Base-by-base conservation (phyloP, 108 stramenopile genomes). In the Skeletonema marinoi region DNA sequence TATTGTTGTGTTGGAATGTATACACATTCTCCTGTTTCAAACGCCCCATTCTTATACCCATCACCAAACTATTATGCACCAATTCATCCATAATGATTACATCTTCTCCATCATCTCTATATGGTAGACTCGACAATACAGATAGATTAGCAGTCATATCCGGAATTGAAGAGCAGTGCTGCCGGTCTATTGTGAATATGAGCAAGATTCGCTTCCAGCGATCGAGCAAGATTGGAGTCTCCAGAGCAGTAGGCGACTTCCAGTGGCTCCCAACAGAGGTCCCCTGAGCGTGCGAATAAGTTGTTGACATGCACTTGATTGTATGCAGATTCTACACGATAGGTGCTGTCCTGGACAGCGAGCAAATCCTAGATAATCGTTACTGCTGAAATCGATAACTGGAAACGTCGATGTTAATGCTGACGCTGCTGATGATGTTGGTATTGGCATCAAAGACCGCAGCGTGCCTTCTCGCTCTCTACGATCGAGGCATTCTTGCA, bases 101-200 rank as follows among this genome's bases (percentile, higher is more conserved):
- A 73, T 86, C 80, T 72, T 70, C 14, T 25, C 66, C 69, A 51
- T 90, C 89, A 31, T 85, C 84, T 32, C 31, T 78, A 39, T 73
- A 83, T 13, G 96, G 90, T 16, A 99, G 68, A 65, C 78, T 85
- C 9, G 92, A 93, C 68, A 98, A 54, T 7, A 98, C 84, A 7
- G 97, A 88, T 75, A 98, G 66, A 82, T 99, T 99, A n/a, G 97
- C 96, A 82, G n/a, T 97, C 98, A 73, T 99, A 99, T 36, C 98
- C 98, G 17, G 94, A 93, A 78, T 98, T 98, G 77, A 92, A 98
- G 10, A 98, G 61, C 30, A 98, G 81, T 13, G 96, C 96, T 3
- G 93, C 69, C 36, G 87, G 87, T 17, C 96, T 84, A 17, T 81
- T 71, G 75, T 97, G 96, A 46, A 92, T 84, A 32, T 32, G 60